Evolutionary conservation across 1,139 yeast genomes (phyloP), one percentile per base, ranked within the genome.

Genomic region (Scheffersomyces segobiensis): DNA sequence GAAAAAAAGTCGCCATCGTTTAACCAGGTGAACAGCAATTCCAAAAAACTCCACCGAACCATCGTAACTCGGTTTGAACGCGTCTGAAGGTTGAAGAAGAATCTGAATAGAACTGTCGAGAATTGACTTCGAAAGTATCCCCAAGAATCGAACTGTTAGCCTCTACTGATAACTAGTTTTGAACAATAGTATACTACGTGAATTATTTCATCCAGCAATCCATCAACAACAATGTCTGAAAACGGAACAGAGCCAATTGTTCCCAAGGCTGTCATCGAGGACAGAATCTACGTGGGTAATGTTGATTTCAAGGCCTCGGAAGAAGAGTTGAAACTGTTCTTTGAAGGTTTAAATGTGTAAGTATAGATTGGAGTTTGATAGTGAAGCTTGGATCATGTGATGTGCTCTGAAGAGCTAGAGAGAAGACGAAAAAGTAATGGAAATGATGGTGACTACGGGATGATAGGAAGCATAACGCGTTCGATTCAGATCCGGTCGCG

Each of bases 271-370:
- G 66, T 72, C 54, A 76, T 78, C 67, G 80, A 75, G 67, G 79
- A 77, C 53, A 79, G 83, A 76, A 72, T 79, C 62, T 68, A 67
- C 61, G 57, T 86, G 59, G 84, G 86, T 57, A 86, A 86, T 66
- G 82, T 86, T 60, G 84, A 83, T 67, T 85, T 75, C 68, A 71
- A 78, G 55, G 82, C 87, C 50, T 81, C 83, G 46, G 88, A 84
- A 67, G 81, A 77, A 4, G 88, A 85, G 56, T 76, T 86, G 61
- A 69, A 68, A 56, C 78, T 76, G 49, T 78, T 81, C 62, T 78
- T 86, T 61, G 73, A 72, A 58, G 79, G 70, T n/a, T 76, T 72
- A 58, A 71, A 71, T 19, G 78, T 77, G 78, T 74, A 73, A 53
- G 78, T 72, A 63, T 48, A 21, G 42, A 10, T 5, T 32, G 17